Evolutionary conservation across 148 eudicot genomes (phyloP), one percentile per base, ranked within the genome.

Genomic region (Euryodendron excelsum): DNA sequence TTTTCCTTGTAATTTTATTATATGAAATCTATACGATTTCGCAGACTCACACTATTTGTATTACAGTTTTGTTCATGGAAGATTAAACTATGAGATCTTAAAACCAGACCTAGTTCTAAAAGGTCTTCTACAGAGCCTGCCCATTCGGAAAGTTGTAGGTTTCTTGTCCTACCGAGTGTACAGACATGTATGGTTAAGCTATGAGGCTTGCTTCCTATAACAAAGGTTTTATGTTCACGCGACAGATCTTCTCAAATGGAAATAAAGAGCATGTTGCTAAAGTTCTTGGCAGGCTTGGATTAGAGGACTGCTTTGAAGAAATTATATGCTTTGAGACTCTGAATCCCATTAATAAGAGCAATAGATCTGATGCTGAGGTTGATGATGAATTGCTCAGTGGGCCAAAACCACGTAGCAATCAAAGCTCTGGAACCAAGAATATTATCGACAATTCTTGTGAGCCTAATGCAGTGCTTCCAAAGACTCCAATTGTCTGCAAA

Each of bases 251-350:
- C 79, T 90, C 99, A 21, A 95, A 95, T 74, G 88, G 90, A 62
- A 90, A 95, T 63, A 78, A 91, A 79, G 89, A 71, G 76, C 99
- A 95, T 56, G 89, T 92, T 37, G 91, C 86, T 59, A 77, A 77
- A 44, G 85, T 82, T 74, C 91, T 95, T 45, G 74, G 78, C 74
- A 87, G 91, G 87, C 91, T 95, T 45, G 99, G 94, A 50, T 80
- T 95, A 66, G 96, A 93, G 86, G 99, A 87, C 77, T 95, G 97
- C 78, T 95, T 95, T 55, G 99, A 93, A 11, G 81, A 66, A 48
- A 80, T 95, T 41, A 86, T 91, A 17, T 91, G 92, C 83, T 95
- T 95, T n/a, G 99, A 95, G 87, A 86, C 93, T 30, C 78, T 95
- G 77, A 95, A 95, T 83, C 87, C 93, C 10, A 30, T 82, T 9